Evolutionary conservation across 2,329 filamentous ascomycete species (phyloP).

Genomic region (Xylaria sp.): DNA sequence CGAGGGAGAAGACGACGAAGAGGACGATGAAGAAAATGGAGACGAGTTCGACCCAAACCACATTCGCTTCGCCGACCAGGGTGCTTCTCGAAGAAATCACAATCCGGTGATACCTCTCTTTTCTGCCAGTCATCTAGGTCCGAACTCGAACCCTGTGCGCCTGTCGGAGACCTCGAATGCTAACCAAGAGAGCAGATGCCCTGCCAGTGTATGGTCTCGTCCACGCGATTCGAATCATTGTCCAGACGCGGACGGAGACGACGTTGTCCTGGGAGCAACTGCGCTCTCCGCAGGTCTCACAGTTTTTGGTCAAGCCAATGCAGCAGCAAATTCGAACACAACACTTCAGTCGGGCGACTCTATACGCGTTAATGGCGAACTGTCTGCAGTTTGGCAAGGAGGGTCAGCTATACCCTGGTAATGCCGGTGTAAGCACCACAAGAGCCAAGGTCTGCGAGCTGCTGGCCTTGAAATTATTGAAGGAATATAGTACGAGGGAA

Average conservation of each 20-base stretch:
- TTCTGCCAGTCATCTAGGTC: slow-evolving; percentile 81
- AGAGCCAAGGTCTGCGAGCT: slow-evolving; percentile 91
- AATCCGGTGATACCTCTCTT: slow-evolving; percentile 75
- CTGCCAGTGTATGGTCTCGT: slow-evolving; percentile 91
- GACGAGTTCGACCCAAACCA: slow-evolving; percentile 47
- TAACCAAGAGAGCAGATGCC: slow-evolving; percentile 67
- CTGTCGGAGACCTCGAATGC: neutral
- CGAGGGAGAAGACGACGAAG: slow-evolving; percentile 73
- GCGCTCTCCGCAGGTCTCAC: slow-evolving; percentile 93
- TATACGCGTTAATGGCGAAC: slow-evolving; percentile 93
- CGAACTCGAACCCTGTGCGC: slow-evolving; percentile 27
- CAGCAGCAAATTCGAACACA: slow-evolving; percentile 85
- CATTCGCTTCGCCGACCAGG: slow-evolving; percentile 53
- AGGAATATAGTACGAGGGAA: slow-evolving; percentile 89
- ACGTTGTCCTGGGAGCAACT: slow-evolving; percentile 95
- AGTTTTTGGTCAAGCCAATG: slow-evolving; percentile 95
- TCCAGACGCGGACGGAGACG: slow-evolving; percentile 88
- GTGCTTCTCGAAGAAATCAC: slow-evolving; percentile 50
- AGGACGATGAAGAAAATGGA: slow-evolving; percentile 68
- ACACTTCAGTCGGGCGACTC: slow-evolving; percentile 85
- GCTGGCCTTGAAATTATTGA: slow-evolving; percentile 86
- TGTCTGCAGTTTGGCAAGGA: slow-evolving; percentile 94
- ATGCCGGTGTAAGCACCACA: slow-evolving; percentile 84
- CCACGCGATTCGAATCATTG: slow-evolving; percentile 86
- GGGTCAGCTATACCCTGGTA: slow-evolving; percentile 81